Percentiles rank a stretch among this genome's conserved stretches.
Evolutionary conservation across 108 stramenopile species (phyloP).

Genomic region (Seminavis robusta): DNA sequence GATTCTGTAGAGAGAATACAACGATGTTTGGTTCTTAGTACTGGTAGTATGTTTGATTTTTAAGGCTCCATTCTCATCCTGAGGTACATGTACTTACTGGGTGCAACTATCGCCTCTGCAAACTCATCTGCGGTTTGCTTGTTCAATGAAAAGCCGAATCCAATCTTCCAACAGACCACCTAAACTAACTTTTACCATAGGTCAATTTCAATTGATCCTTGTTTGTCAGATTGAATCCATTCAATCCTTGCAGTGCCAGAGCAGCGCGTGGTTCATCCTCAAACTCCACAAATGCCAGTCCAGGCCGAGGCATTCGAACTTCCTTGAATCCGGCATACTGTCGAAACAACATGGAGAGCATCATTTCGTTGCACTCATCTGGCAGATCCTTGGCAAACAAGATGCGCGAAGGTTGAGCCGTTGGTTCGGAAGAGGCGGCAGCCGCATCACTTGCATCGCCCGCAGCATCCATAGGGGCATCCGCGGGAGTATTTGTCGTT

Average conservation of each 20-base stretch:
- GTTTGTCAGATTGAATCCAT: constrained; percentile 89
- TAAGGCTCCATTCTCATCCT: no score
- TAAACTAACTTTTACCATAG: constrained; percentile 74
- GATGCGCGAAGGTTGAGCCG: constrained; percentile 57
- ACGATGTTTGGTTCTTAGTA: no score
- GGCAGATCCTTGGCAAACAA: constrained; percentile 71
- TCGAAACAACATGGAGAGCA: constrained; percentile 91
- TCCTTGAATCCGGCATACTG: constrained; percentile 89
- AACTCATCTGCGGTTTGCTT: no score
- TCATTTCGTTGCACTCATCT: constrained; percentile 86
- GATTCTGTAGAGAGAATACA: no score
- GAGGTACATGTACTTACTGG: no score
- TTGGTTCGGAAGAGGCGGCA: constrained; percentile 15
- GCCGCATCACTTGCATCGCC: constrained; percentile 9
- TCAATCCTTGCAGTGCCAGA: constrained; percentile 77
- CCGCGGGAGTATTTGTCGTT: not conserved
- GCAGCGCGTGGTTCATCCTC: constrained; percentile 84
- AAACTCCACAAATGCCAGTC: constrained; percentile 92
- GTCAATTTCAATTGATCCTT: constrained; percentile 72
- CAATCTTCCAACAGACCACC: no score
- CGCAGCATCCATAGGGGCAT: constrained; percentile 1
- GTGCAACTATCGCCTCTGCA: no score
- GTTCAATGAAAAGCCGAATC: no score
- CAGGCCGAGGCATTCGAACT: constrained; percentile 66
- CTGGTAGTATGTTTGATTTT: no score